phyloP scores from a whole-genome alignment of 306 rosid genomes.

The Lablab purpureus region DNA sequence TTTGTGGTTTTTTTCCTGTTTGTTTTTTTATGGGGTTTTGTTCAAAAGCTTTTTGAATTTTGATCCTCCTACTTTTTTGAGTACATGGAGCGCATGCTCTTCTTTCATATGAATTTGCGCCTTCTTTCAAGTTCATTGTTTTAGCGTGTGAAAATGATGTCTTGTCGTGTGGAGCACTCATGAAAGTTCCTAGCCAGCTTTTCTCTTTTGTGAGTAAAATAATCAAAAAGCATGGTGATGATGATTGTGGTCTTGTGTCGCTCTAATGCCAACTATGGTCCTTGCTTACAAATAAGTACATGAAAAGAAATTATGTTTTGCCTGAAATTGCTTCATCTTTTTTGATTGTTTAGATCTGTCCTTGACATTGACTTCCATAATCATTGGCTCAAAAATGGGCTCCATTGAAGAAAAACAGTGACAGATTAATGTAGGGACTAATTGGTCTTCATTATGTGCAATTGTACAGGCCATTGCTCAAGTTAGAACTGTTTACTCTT shows the following conservation, averaged over 20 bases:
- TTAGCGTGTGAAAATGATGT: slow-evolving; percentile 51
- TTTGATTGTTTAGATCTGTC: slow-evolving; percentile 4
- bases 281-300: slow-evolving; percentile 33
- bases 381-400: slow-evolving; percentile 15
- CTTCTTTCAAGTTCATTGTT: slow-evolving; percentile 37
- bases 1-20: neutral
- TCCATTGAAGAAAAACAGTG: neutral
- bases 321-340: slow-evolving; percentile 13
- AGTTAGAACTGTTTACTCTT: slow-evolving; percentile 95
- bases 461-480: slow-evolving; percentile 82
- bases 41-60: slow-evolving; percentile 23
- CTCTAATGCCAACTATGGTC: slow-evolving; percentile 30
- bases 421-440: neutral
- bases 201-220: slow-evolving; percentile 44
- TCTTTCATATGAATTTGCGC: slow-evolving; percentile 43
- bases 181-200: slow-evolving; percentile 39
- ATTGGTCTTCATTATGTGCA: slow-evolving; percentile 8
- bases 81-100: slow-evolving; percentile 42
- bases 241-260: slow-evolving; percentile 37
- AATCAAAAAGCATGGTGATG: slow-evolving; percentile 36
- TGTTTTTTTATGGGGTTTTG: slow-evolving; percentile 10
- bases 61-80: slow-evolving; percentile 43
- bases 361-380: slow-evolving; percentile 20
- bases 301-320: neutral
- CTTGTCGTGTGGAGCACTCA: slow-evolving; percentile 49